Conservation (phyloP, 306 rosid genomes). For the Begonia loranthoides region DNA sequence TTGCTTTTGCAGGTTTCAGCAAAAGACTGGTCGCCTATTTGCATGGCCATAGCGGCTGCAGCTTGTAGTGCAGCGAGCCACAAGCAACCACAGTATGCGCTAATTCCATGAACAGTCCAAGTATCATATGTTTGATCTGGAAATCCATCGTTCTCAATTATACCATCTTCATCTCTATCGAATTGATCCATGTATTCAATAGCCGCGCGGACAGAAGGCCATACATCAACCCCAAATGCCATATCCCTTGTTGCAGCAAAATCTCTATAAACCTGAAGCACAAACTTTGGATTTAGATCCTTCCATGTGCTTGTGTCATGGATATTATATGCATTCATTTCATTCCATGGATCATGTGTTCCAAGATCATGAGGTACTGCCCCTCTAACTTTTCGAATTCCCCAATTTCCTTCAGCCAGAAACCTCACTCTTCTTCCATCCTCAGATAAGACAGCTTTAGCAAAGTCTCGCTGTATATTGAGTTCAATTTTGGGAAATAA, state of each 20-base stretch:
- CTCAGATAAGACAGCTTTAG: slow-evolving; percentile 86
- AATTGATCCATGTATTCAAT: slow-evolving; percentile 92
- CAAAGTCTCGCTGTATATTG: slow-evolving; percentile 89
- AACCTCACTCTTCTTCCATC: slow-evolving; percentile 89
- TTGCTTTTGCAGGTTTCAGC: slow-evolving; percentile 82
- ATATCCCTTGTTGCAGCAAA: slow-evolving; percentile 82
- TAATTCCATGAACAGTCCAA: slow-evolving; percentile 97
- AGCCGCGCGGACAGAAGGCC: slow-evolving; percentile 97
- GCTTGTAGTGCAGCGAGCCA: slow-evolving; percentile 99
- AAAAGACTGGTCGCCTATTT: slow-evolving; percentile 60
- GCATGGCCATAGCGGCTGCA: slow-evolving; percentile 92
- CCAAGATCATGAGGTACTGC: slow-evolving; percentile 97
- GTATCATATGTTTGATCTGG: slow-evolving; percentile 98
- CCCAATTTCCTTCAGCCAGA: slow-evolving; percentile 87
- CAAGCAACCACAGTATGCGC: slow-evolving; percentile 92
- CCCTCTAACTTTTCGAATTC: slow-evolving; percentile 94
- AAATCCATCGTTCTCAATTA: slow-evolving; percentile 88
- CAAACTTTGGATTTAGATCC: slow-evolving; percentile 93
- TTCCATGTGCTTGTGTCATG: slow-evolving; percentile 97
- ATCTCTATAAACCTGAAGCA: slow-evolving; percentile 88
- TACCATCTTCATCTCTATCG: slow-evolving; percentile 80
- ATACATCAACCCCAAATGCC: slow-evolving; percentile 93
- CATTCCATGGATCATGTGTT: slow-evolving; percentile 94
- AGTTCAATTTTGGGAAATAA: slow-evolving; percentile 90
- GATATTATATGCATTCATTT: slow-evolving; percentile 93